Conservation (phyloP, 2,329 filamentous ascomycete genomes). For the Elsinoe fawcettii region DNA sequence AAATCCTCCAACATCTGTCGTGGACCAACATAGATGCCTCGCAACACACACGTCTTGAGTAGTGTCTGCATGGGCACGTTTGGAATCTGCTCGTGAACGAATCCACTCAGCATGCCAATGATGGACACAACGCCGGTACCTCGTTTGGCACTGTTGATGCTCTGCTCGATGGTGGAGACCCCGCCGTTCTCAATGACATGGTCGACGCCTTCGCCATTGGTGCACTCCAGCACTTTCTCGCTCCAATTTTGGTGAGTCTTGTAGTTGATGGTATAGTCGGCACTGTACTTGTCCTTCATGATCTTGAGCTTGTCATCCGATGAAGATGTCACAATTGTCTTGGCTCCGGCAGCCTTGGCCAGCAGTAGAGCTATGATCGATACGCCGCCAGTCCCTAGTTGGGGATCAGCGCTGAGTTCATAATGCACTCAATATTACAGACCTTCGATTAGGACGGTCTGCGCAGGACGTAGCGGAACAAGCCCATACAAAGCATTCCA, state of each 20-base stretch:
- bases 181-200: slow-evolving; percentile 47
- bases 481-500: slow-evolving; percentile 23
- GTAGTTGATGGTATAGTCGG: slow-evolving; percentile 55
- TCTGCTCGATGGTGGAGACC: slow-evolving; percentile 39
- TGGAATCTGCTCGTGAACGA: slow-evolving; percentile 27
- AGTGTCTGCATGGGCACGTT: slow-evolving; percentile 28
- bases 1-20: slow-evolving; percentile 32
- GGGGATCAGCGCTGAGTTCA: background rate
- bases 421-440: background rate
- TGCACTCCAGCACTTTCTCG: slow-evolving; percentile 45
- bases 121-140: slow-evolving; percentile 37
- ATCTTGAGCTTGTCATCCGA: slow-evolving; percentile 29
- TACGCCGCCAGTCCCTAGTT: slow-evolving; percentile 20
- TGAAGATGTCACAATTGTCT: slow-evolving; percentile 28
- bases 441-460: slow-evolving; percentile 21
- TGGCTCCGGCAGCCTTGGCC: slow-evolving; percentile 36
- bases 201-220: slow-evolving; percentile 36
- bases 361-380: slow-evolving; percentile 28
- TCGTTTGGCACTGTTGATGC: slow-evolving; percentile 35
- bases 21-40: slow-evolving; percentile 32
- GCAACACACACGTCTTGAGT: slow-evolving; percentile 27
- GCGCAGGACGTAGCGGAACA: slow-evolving; percentile 20
- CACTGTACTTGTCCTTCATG: slow-evolving; percentile 48
- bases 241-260: slow-evolving; percentile 52
- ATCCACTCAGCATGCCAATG: slow-evolving; percentile 29